Conservation (phyloP, 306 rosid species). For the Castanospermum australe region DNA sequence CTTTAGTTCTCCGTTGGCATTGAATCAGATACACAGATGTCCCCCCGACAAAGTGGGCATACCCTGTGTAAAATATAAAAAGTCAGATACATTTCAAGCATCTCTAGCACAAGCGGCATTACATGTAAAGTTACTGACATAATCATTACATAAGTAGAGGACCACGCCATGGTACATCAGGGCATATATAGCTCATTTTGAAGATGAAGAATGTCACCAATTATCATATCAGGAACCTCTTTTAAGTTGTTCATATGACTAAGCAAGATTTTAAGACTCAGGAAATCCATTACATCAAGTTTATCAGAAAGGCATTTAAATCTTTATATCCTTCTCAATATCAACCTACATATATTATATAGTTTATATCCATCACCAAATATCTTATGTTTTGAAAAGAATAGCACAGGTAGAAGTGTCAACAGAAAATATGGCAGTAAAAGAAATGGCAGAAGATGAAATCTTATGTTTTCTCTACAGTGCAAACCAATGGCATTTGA, state of each 20-base stretch:
- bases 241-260: neutral
- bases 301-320: neutral
- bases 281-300: neutral
- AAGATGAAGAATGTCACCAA: neutral
- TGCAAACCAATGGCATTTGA: neutral
- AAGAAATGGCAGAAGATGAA: neutral
- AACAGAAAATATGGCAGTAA: neutral
- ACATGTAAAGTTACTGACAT: neutral
- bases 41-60: slow-evolving; percentile 93
- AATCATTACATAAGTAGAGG: slow-evolving; percentile 19
- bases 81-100: slow-evolving; percentile 6
- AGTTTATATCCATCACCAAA: neutral
- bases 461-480: neutral
- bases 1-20: slow-evolving; percentile 46
- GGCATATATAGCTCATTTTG: slow-evolving; percentile 10
- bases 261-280: neutral
- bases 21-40: slow-evolving; percentile 70
- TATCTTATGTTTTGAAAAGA: neutral
- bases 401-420: neutral
- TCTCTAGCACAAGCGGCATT: slow-evolving; percentile 11
- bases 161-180: neutral
- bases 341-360: neutral
- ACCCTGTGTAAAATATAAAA: slow-evolving; percentile 66
- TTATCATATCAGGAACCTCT: neutral
- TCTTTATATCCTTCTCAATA: neutral